These are phyloP conservation scores for Schwanniomyces polymorphus DNA, from an alignment of 805 yeast species.

Conservation along the genomic window DNA sequence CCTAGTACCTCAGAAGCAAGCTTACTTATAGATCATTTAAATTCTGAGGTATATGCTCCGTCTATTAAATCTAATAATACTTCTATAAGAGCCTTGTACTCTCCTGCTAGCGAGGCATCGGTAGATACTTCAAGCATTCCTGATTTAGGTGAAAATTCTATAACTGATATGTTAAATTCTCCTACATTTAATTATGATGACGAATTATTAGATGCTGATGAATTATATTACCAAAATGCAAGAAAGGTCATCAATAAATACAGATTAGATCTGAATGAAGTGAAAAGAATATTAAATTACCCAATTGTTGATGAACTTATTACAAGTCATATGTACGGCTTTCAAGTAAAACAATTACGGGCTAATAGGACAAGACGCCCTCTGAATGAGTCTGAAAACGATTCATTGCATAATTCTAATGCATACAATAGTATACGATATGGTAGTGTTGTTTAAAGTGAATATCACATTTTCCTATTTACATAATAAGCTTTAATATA, in stretches of 20 bases:
- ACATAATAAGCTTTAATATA: background rate
- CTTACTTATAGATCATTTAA: constrained; percentile 11
- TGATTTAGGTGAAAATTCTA: background rate
- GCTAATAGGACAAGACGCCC: constrained; percentile 17
- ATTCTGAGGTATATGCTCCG: constrained; percentile 13
- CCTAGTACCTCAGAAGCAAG: constrained; percentile 28
- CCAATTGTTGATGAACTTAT: constrained; percentile 46
- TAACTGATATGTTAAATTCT: constrained; percentile 21
- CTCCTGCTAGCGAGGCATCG: constrained; percentile 21
- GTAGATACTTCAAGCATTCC: constrained; percentile 16
- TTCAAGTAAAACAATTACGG: constrained; percentile 39
- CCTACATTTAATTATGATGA: constrained; percentile 26
- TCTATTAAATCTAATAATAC: constrained; percentile 31
- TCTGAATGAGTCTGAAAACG: constrained; percentile 1
- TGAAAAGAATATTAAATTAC: constrained; percentile 36
- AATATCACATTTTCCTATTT: background rate
- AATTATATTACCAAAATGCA: constrained; percentile 31
- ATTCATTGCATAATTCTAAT: constrained; percentile 1
- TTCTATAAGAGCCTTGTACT: constrained; percentile 32
- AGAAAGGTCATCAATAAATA: constrained; percentile 29
- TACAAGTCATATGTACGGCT: constrained; percentile 41
- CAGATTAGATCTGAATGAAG: constrained; percentile 31
- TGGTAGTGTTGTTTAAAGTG: constrained; percentile 26
- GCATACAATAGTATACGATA: constrained; percentile 13
- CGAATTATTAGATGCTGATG: constrained; percentile 41